Base-by-base conservation (phyloP, 306 rosid species). In the Ammopiptanthus mongolicus region DNA sequence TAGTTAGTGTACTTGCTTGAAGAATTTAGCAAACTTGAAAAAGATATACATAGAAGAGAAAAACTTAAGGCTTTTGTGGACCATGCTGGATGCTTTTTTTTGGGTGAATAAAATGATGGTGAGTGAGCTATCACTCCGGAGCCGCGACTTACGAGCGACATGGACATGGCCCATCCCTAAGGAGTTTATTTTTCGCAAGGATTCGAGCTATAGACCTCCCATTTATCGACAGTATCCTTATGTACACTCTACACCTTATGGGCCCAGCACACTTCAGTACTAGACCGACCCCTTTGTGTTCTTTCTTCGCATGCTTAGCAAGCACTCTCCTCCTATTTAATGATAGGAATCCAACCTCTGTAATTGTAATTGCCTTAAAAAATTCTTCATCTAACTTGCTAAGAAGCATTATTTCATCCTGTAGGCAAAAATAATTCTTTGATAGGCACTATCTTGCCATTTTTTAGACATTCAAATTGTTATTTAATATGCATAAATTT, bases 41-140 rank as follows among this genome's bases (percentile, higher is more conserved):
- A 81, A 44, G 44, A 77, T 46, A 37, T 31, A 58, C 6, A 36
- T 31, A 58, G 8, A 36, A 25, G 75, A 46, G 41, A 42, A 39
- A 65, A 62, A 73, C 17, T 56, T 25, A 72, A 77, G 47, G 21
- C n/a, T 63, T 65, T 72, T 72, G 53, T 39, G 80, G 73, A 68
- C 67, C 82, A 66, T 72, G 47, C 13, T 76, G 48, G 14, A 8
- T n/a, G 14, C 44, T 81, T 21, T 13, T 29, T 64, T 28, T 3
- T 3, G 31, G 31, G 3, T 25, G 1, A 25, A 25, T 25, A 1
- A 3, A 25, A 28, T 28, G 31, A 28, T 28, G 3, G 3, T 28
- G 31, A 28, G 2, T 28, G 31, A 28, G 3, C 3, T 28, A 2
- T 28, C 31, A 2, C 31, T 28, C 31, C 31, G 0, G 3, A n/a